Evolutionary conservation across 2,329 filamentous ascomycete species (phyloP), one percentile per base, ranked within the genome.

Genomic region (Epichloe gansuensis): DNA sequence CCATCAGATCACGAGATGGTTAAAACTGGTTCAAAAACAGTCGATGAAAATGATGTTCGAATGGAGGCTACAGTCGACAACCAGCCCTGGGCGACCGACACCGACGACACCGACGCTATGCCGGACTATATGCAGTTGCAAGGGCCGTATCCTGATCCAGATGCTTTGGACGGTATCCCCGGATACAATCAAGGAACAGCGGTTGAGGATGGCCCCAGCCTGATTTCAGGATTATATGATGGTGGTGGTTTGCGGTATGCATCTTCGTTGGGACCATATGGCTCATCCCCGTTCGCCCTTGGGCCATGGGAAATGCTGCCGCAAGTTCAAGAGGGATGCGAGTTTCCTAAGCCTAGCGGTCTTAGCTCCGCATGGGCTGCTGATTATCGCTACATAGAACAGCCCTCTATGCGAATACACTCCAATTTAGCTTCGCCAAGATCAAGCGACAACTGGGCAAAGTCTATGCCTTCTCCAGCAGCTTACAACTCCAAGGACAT

Each of bases 361-460:
- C 40, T 61, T 27, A 60, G 51, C n/a, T 69, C 67, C 3, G 67
- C 68, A 36, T 68, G 67, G 66, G 62, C 64, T 12, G 57, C 61
- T 1, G 49, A 51, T 38, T 55, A 56, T 34, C 55, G 55, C 2
- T 60, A 57, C 23, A 54, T 45, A 23, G 58, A 60, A 34, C 57
- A 60, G 12, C 43, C 53, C 13, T 43, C 50, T 27, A 21, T 38
- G 13, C 38, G 25, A 21, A 7, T 43, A 34, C 52, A 17, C 41
- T 34, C 53, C 48, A 17, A 51, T 47, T 27, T 38, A 11, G 38
- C 13, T 39, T 51, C 23, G 31, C 50, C 52, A 23, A 57, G 17
- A 51, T 56, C 15, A 43, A 36, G 21, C 54, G 31, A 31, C 7
- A 50, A 38, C 45, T 55, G 47, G 49, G 47, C 31, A 23, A 50